A percentile compares a stretch with the other conserved stretches of the same genome.
phyloP scores from a whole-genome alignment of 371 early-diverging fungal genomes.

The Apophysomyces sp. region DNA sequence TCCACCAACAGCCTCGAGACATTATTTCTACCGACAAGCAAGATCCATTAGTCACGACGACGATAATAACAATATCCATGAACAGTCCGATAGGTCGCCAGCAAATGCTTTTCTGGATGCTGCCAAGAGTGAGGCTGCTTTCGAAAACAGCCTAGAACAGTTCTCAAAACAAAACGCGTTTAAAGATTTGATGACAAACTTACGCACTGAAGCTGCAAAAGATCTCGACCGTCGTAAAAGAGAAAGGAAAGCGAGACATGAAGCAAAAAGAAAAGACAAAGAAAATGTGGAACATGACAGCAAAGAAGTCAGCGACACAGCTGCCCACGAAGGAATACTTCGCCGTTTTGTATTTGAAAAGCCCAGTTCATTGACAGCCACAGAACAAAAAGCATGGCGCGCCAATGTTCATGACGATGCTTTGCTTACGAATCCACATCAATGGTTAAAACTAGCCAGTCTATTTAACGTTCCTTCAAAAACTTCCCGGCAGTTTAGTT shows the following conservation, averaged over 20 bases:
- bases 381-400: slow-evolving; percentile 34
- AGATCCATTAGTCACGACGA: neutral
- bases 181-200: slow-evolving; percentile 1
- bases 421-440: slow-evolving; percentile 42
- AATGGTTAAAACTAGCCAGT: slow-evolving; percentile 41
- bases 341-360: slow-evolving; percentile 16
- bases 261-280: neutral
- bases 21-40: neutral
- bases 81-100: neutral
- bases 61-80: neutral
- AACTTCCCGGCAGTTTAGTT: slow-evolving; percentile 25
- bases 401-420: slow-evolving; percentile 32
- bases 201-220: slow-evolving; percentile 9
- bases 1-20: neutral
- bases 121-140: slow-evolving; percentile 2
- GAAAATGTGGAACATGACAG: neutral
- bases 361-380: slow-evolving; percentile 9
- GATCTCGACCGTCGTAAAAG: slow-evolving; percentile 16
- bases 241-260: slow-evolving; percentile 19
- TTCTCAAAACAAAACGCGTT: slow-evolving; percentile 6
- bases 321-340: neutral
- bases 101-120: neutral
- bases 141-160: slow-evolving; percentile 14
- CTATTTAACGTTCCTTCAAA: slow-evolving; percentile 43
- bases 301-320: neutral